phyloP scores from a whole-genome alignment of 2,329 filamentous ascomycete species.

The Diaporthe velutina region DNA sequence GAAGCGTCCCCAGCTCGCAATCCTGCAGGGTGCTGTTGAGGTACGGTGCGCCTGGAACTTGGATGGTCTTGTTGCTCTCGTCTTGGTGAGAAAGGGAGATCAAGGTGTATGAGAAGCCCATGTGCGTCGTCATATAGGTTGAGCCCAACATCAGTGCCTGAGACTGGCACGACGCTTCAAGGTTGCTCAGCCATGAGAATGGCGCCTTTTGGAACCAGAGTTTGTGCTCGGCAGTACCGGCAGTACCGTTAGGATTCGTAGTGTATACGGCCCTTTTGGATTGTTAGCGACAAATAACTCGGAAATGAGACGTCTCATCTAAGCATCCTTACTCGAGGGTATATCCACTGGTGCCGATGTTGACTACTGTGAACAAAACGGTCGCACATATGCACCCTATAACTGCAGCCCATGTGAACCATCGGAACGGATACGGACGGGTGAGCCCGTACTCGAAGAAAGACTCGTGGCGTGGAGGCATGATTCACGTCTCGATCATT shows the following conservation, averaged over 20 bases:
- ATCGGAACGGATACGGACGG: neutral
- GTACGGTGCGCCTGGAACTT: neutral
- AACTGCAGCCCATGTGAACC: neutral
- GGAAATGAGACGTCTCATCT: too few relatives aligned
- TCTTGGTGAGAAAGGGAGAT: neutral
- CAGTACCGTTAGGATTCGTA: neutral
- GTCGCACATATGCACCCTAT: neutral
- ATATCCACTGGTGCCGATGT: neutral
- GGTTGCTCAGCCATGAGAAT: neutral
- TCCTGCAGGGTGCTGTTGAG: neutral
- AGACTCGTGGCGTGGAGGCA: conserved; percentile 4
- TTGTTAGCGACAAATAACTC: neutral
- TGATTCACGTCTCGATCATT: neutral
- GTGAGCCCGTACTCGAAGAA: conserved; percentile 1
- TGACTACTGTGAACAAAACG: neutral
- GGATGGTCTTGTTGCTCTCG: neutral
- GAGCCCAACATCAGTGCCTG: conserved; percentile 1
- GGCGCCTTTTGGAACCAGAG: conserved; percentile 12
- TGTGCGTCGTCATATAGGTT: neutral
- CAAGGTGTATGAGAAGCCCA: neutral
- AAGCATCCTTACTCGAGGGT: neutral
- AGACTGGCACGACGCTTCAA: conserved; percentile 1
- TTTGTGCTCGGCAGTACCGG: neutral
- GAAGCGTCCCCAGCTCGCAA: neutral
- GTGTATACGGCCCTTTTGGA: neutral